Conservation (phyloP, 177 flowering plant genomes). For the Telopea speciosissima region DNA sequence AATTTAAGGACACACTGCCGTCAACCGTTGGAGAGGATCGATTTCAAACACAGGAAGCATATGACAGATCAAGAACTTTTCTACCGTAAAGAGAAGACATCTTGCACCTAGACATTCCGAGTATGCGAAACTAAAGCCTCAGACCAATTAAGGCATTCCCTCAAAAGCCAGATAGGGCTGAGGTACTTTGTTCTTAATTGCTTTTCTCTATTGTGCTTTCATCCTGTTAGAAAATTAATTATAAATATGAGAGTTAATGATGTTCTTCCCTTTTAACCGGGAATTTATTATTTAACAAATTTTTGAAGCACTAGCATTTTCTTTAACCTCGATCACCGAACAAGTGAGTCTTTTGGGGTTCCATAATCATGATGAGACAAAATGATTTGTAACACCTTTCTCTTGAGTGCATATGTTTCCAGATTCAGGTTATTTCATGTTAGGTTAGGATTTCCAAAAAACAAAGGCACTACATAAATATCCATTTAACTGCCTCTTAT, state of each 20-base stretch:
- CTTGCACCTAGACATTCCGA: conserved; percentile 31
- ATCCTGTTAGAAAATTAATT: neutral
- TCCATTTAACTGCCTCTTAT: conserved; percentile 1
- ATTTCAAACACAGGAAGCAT: conserved; percentile 22
- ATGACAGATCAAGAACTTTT: conserved; percentile 29
- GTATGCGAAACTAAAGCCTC: conserved; percentile 33
- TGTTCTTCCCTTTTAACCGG: neutral
- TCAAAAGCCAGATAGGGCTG: conserved; percentile 20
- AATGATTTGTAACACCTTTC: neutral
- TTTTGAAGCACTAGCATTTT: neutral
- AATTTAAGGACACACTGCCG: conserved; percentile 27
- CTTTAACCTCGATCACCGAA: neutral
- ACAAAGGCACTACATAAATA: neutral
- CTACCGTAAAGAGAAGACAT: conserved; percentile 31
- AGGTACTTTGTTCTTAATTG: conserved; percentile 33
- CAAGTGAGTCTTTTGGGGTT: neutral
- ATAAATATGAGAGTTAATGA: too few relatives aligned
- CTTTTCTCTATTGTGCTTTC: neutral
- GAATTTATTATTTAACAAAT: neutral
- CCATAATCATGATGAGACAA: neutral
- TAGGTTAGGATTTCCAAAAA: neutral
- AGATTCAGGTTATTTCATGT: neutral
- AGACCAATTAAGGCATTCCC: conserved; percentile 23
- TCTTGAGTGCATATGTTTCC: neutral
- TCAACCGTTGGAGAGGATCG: conserved; percentile 26